A percentile compares a stretch with the other conserved stretches of the same genome.
These are phyloP conservation scores for Citrus mangshanensis DNA, from an alignment of 345 rosid species.

Conservation along the genomic window DNA sequence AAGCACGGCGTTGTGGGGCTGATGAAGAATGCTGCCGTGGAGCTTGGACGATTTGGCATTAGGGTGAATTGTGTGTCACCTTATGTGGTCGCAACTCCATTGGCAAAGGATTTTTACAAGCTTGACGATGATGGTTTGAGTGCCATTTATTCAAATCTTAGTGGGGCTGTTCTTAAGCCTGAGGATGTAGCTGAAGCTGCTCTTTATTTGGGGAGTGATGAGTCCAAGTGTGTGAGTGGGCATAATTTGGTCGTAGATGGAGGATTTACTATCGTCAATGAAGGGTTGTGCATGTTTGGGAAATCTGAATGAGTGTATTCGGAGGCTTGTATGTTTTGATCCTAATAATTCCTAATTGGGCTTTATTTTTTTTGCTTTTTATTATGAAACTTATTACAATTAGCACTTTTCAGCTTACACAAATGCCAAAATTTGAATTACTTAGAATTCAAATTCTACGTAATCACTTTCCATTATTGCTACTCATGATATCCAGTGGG, in stretches of 20 bases:
- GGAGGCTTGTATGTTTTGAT: not conserved
- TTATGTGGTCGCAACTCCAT: not conserved
- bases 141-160: not conserved
- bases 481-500: no score
- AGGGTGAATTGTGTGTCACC: slow-evolving; percentile 23
- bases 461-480: no score
- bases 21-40: slow-evolving; percentile 6
- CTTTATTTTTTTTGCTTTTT: no score
- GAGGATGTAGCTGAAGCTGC: slow-evolving; percentile 20
- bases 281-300: not conserved
- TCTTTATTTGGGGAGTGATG: slow-evolving; percentile 13
- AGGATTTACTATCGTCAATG: not conserved
- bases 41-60: slow-evolving; percentile 18
- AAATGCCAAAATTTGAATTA: no score
- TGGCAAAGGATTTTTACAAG: not conserved
- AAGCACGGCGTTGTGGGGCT: slow-evolving; percentile 8
- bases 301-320: not conserved
- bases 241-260: slow-evolving; percentile 12
- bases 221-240: slow-evolving; percentile 16
- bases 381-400: no score
- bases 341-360: not conserved
- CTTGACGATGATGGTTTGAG: not conserved
- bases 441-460: no score
- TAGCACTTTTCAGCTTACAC: no score
- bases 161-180: not conserved